phyloP scores from a whole-genome alignment of 2,329 filamentous ascomycete genomes.

The Mycosphaerella arachidis region DNA sequence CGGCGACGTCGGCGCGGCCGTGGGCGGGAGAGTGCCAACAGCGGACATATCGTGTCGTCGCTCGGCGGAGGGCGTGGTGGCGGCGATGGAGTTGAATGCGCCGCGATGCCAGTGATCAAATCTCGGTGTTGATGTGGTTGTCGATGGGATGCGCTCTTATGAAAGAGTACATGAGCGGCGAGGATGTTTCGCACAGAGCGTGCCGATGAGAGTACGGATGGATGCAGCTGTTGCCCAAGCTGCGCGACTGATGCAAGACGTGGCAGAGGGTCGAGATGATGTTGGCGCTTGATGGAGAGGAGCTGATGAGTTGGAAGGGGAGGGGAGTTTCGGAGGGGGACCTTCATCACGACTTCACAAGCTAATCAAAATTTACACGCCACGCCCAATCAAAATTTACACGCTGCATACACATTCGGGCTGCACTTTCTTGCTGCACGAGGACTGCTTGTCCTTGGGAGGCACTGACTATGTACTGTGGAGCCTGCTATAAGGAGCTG shows the following conservation, averaged over 20 bases:
- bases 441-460: too few species aligned
- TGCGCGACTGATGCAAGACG: not conserved
- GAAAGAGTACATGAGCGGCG: not conserved
- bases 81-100: slow-evolving; percentile 8
- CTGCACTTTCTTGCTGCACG: too few species aligned
- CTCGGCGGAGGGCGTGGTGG: not conserved
- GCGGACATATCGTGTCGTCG: slow-evolving; percentile 55
- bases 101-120: slow-evolving; percentile 23
- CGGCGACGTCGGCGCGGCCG: slow-evolving; percentile 59
- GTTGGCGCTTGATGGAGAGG: not conserved
- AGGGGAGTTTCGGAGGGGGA: not conserved
- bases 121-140: slow-evolving; percentile 18
- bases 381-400: too few species aligned
- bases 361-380: too few species aligned
- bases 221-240: not conserved
- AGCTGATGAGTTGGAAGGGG: not conserved
- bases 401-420: too few species aligned
- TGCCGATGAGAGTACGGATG: not conserved
- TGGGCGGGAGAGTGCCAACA: slow-evolving; percentile 49
- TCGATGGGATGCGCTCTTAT: not conserved
- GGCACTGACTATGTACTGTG: too few species aligned
- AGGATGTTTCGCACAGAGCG: not conserved
- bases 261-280: not conserved
- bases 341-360: too few species aligned
- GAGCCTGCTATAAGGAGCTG: too few species aligned